A percentile compares a stretch with the other conserved stretches of the same genome.
Conservation (phyloP, 2,329 filamentous ascomycete genomes). For the Alternaria sp. region DNA sequence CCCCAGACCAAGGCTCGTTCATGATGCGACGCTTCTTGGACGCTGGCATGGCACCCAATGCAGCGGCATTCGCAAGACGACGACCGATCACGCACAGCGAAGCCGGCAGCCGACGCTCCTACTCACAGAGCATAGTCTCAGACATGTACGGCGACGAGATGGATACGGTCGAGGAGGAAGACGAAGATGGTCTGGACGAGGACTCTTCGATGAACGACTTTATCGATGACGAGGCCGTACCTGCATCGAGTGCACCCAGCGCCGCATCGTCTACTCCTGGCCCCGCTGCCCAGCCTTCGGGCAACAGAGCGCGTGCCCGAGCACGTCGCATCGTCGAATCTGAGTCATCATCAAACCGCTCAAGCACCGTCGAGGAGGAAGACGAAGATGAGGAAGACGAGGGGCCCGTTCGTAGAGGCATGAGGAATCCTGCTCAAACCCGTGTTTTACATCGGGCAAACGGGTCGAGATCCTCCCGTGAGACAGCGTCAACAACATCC, state of each 20-base stretch:
- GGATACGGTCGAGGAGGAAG: constrained; percentile 52
- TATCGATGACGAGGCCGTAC: constrained; percentile 45
- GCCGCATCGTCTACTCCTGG: constrained; percentile 38
- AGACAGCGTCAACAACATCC: constrained; percentile 42
- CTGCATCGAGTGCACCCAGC: constrained; percentile 29
- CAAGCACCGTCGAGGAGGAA: constrained; percentile 41
- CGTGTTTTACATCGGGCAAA: constrained; percentile 43
- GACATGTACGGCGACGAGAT: constrained; percentile 51
- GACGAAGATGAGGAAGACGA: constrained; percentile 49
- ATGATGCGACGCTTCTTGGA: constrained; percentile 45
- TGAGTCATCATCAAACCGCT: constrained; percentile 46
- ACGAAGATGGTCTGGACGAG: constrained; percentile 47
- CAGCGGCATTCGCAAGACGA: constrained; percentile 28
- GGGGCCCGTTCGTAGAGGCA: constrained; percentile 43
- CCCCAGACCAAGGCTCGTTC: constrained; percentile 38
- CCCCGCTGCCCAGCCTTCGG: constrained; percentile 38
- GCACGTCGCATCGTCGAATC: constrained; percentile 48
- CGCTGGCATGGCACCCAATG: constrained; percentile 33
- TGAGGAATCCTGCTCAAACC: constrained; percentile 37
- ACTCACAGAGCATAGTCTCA: constrained; percentile 49
- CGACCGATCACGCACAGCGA: constrained; percentile 51
- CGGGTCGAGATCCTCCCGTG: constrained; percentile 38
- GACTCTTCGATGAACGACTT: constrained; percentile 53
- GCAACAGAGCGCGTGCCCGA: constrained; percentile 29
- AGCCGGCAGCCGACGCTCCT: constrained; percentile 49